Conservation (phyloP, 2,329 filamentous ascomycete genomes). For the Fusarium robinianum region DNA sequence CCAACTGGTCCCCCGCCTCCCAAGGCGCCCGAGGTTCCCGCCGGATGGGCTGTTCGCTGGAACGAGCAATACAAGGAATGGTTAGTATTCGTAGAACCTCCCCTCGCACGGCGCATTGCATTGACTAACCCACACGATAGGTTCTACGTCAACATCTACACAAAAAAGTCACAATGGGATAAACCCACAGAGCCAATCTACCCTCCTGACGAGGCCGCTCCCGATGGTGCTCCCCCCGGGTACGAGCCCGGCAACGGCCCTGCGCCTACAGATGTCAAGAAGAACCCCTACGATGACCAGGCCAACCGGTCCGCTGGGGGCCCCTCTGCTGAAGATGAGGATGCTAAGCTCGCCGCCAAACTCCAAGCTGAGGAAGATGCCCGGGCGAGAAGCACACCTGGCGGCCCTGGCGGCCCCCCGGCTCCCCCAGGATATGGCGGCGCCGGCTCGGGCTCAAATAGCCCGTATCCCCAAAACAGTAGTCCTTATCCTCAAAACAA, state of each 20-base stretch:
- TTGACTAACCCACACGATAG: conserved; percentile 46
- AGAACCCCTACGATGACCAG: conserved; percentile 68
- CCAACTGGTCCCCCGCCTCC: conserved; percentile 61
- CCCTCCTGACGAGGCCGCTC: conserved; percentile 48
- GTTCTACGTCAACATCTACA: conserved; percentile 91
- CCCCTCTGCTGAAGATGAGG: conserved; percentile 57
- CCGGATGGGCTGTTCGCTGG: conserved; percentile 82
- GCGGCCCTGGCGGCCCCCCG: conserved; percentile 35
- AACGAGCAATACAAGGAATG: conserved; percentile 90
- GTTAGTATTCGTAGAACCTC: conserved; percentile 45
- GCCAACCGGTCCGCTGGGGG: conserved; percentile 40
- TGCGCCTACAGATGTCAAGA: conserved; percentile 61
- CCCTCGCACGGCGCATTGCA: not conserved
- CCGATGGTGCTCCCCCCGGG: conserved; percentile 68
- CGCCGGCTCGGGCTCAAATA: too few species aligned
- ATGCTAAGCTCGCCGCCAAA: conserved; percentile 74
- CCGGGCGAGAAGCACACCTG: conserved; percentile 48
- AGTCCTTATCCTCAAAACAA: conserved; percentile 35
- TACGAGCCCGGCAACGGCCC: conserved; percentile 57
- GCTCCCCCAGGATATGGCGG: conserved; percentile 42
- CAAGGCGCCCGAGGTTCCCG: conserved; percentile 63
- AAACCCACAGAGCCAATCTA: conserved; percentile 72
- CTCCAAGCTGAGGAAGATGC: conserved; percentile 85
- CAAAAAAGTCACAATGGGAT: conserved; percentile 90
- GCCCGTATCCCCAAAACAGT: conserved; percentile 37